Evolutionary conservation across 257 asterid species (phyloP).

Genomic region (Cordia subcordata): DNA sequence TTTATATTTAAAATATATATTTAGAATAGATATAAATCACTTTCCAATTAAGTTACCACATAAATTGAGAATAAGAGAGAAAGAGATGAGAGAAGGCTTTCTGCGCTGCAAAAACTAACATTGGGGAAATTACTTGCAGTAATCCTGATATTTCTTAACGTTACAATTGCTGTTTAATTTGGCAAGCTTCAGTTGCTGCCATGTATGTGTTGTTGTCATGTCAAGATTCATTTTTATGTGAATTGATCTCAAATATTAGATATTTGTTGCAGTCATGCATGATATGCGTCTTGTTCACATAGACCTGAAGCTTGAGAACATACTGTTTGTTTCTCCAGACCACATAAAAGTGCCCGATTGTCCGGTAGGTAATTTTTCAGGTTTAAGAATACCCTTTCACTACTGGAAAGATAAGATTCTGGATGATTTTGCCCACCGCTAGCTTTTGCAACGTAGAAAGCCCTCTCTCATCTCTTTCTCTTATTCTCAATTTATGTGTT

Average conservation of each 20-base stretch:
- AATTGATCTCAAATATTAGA: conserved; percentile 5
- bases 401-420: not conserved
- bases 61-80: no score
- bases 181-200: not conserved
- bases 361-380: conserved; percentile 26
- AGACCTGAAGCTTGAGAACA: conserved; percentile 53
- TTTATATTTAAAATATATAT: no score
- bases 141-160: conserved; percentile 10
- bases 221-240: not conserved
- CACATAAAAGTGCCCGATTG: conserved; percentile 38
- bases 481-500: no score
- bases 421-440: no score
- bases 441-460: no score
- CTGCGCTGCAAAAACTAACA: no score
- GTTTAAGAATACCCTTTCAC: not conserved
- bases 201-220: not conserved
- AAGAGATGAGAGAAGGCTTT: no score
- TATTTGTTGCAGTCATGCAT: conserved; percentile 39
- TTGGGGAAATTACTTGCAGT: not conserved
- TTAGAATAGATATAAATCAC: no score
- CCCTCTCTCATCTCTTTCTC: no score
- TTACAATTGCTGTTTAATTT: conserved; percentile 5
- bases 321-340: conserved; percentile 46
- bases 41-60: no score
- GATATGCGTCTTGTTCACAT: conserved; percentile 53